Percentiles rank a stretch among this genome's conserved stretches.
These are phyloP conservation scores for Lentinus tigrinus DNA, from an alignment of 768 basidiomycete species.

Conservation along the genomic window DNA sequence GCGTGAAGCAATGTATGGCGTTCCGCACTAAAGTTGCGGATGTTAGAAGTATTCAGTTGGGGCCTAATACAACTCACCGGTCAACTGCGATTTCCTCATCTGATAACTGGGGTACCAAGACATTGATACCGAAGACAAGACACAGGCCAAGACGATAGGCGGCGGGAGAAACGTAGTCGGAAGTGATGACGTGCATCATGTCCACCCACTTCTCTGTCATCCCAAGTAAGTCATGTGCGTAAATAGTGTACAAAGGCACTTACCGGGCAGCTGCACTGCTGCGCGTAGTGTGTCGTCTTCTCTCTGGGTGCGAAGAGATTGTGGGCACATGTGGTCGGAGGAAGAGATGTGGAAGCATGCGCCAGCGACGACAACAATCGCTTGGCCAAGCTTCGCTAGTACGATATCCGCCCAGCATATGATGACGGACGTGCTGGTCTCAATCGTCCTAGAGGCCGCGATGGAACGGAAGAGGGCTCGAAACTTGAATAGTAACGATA, in stretches of 20 bases:
- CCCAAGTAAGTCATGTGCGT: conserved; percentile 10
- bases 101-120: conserved; percentile 44
- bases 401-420: conserved; percentile 69
- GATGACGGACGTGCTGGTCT: conserved; percentile 29
- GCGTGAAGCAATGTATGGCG: not conserved
- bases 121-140: conserved; percentile 53
- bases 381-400: conserved; percentile 50
- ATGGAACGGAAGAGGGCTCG: conserved; percentile 48
- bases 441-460: conserved; percentile 31
- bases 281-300: conserved; percentile 55
- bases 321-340: conserved; percentile 2
- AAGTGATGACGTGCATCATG: conserved; percentile 44
- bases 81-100: not conserved
- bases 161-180: conserved; percentile 54
- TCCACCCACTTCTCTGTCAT: conserved; percentile 53
- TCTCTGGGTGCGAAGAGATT: conserved; percentile 38
- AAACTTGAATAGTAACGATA: conserved; percentile 48
- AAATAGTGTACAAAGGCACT: not conserved
- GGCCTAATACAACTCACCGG: not conserved
- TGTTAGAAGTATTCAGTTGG: not conserved
- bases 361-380: conserved; percentile 19
- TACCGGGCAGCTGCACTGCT: conserved; percentile 70
- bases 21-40: not conserved
- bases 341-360: not conserved
- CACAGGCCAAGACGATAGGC: conserved; percentile 57